phyloP scores from a whole-genome alignment of 306 rosid species.

The Sesbania bispinosa region DNA sequence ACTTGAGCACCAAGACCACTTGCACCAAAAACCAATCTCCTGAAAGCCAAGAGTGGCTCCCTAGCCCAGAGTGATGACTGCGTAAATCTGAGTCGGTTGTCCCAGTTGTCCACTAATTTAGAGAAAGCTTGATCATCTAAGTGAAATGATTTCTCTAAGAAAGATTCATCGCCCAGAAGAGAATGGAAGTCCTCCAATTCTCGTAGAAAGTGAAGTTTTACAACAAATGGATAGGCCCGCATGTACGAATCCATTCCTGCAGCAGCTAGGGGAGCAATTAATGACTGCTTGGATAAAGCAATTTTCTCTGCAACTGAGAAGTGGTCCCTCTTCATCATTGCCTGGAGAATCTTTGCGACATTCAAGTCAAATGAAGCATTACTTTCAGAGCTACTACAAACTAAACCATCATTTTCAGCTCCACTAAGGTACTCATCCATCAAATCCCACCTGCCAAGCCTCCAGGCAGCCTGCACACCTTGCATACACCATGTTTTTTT shows the following conservation, averaged over 20 bases:
- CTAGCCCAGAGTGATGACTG: constrained; percentile 96
- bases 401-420: constrained; percentile 82
- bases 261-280: constrained; percentile 92
- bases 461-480: constrained; percentile 99
- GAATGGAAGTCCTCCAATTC: constrained; percentile 88
- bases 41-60: constrained; percentile 87
- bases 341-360: constrained; percentile 94
- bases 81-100: constrained; percentile 77
- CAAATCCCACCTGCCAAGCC: constrained; percentile 98
- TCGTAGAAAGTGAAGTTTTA: constrained; percentile 86
- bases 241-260: constrained; percentile 98
- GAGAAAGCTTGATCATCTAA: constrained; percentile 58
- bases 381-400: constrained; percentile 83
- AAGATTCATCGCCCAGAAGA: constrained; percentile 73
- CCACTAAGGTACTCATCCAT: constrained; percentile 95
- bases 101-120: constrained; percentile 82
- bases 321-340: constrained; percentile 93
- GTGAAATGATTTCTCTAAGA: constrained; percentile 75
- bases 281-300: constrained; percentile 83
- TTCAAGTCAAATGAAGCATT: constrained; percentile 93
- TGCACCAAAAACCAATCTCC: constrained; percentile 78
- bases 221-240: constrained; percentile 90
- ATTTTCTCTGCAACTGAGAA: constrained; percentile 80
- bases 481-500: constrained; percentile 98
- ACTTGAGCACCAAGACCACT: constrained; percentile 84